phyloP scores from a whole-genome alignment of 2,329 filamentous ascomycete genomes.

The Clarireedia homoeocarpa region DNA sequence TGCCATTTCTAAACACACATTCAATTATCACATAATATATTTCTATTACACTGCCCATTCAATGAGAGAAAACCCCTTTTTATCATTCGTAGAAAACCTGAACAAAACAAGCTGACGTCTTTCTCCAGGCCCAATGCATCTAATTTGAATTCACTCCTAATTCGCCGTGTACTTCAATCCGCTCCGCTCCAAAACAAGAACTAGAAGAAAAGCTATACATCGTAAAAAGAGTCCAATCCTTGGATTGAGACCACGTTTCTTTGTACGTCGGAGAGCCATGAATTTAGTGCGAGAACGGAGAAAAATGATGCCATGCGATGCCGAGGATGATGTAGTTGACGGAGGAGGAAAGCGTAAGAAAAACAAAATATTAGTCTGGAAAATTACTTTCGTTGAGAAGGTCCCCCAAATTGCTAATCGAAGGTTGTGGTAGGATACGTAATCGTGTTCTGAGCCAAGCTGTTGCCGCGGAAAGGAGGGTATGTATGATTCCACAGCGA shows the following conservation, averaged over 20 bases:
- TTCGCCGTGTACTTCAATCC: neutral
- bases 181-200: neutral
- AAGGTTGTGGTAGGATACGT: slow-evolving; percentile 9
- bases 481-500: slow-evolving; percentile 24
- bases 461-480: slow-evolving; percentile 9
- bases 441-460: slow-evolving; percentile 1
- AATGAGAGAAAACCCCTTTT: neutral
- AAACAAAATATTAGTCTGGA: slow-evolving; percentile 27
- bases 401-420: slow-evolving; percentile 10
- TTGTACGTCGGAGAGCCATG: slow-evolving; percentile 17
- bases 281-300: slow-evolving; percentile 11
- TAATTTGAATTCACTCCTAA: neutral
- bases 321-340: slow-evolving; percentile 6
- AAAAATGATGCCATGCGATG: slow-evolving; percentile 15
- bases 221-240: slow-evolving; percentile 9
- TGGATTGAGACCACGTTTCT: slow-evolving; percentile 21
- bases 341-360: slow-evolving; percentile 12
- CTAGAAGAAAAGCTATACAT: neutral
- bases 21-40: neutral
- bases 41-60: neutral
- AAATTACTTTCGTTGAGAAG: slow-evolving; percentile 14
- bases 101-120: neutral
- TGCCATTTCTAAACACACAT: neutral
- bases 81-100: neutral
- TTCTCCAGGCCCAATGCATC: neutral